phyloP scores from a whole-genome alignment of 2,329 filamentous ascomycete genomes.

The Neonectria magnoliae region DNA sequence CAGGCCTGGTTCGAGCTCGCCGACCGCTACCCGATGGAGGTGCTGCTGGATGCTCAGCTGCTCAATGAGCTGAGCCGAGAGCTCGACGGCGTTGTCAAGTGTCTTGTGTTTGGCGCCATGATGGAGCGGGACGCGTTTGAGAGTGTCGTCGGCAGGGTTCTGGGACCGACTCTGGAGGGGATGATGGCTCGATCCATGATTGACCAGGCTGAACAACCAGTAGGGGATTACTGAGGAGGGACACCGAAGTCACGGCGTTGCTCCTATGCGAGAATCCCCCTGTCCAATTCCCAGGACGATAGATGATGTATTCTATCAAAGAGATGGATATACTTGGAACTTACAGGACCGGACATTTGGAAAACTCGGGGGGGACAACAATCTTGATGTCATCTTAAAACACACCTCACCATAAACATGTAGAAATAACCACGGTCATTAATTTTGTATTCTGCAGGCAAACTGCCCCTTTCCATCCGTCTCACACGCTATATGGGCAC shows the following conservation, averaged over 20 bases:
- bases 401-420: background rate
- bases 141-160: slow-evolving; percentile 53
- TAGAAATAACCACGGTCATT: background rate
- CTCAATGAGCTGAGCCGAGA: slow-evolving; percentile 53
- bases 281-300: no score
- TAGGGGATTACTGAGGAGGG: no score
- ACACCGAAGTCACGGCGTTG: no score
- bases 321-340: background rate
- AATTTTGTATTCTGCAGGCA: background rate
- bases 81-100: slow-evolving; percentile 56
- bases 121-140: slow-evolving; percentile 60
- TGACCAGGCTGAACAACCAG: background rate
- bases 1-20: slow-evolving; percentile 66
- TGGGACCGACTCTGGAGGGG: slow-evolving; percentile 43
- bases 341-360: background rate
- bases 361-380: background rate
- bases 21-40: slow-evolving; percentile 50
- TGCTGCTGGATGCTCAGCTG: slow-evolving; percentile 48
- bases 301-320: background rate
- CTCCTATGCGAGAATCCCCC: no score
- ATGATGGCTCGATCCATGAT: slow-evolving; percentile 27
- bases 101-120: slow-evolving; percentile 59
- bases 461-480: background rate
- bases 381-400: background rate
- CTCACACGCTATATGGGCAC: background rate